Conservation (phyloP, 331 rosid genomes). For the Stylosanthes scabra region DNA sequence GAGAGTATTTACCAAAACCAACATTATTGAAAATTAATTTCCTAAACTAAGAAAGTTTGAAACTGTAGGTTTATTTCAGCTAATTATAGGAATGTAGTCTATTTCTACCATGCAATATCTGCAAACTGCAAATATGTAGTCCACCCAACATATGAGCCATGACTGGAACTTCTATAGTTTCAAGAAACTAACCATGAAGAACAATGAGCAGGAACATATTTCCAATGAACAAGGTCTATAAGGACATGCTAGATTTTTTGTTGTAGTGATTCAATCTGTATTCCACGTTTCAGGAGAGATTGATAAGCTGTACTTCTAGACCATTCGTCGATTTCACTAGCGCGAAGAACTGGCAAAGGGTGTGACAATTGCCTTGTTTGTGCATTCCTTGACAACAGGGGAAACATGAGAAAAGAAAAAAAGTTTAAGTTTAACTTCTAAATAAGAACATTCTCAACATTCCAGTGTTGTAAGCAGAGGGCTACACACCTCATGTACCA, state of each 20-base stretch:
- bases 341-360: constrained; percentile 92
- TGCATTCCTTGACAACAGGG: constrained; percentile 71
- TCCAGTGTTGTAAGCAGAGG: neutral
- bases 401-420: neutral
- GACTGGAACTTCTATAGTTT: neutral
- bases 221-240: constrained; percentile 30
- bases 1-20: constrained; percentile 5
- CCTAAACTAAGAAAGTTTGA: neutral
- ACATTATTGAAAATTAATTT: neutral
- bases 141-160: constrained; percentile 11
- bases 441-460: constrained; percentile 23
- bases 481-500: constrained; percentile 88
- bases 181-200: constrained; percentile 44
- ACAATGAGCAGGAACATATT: constrained; percentile 28
- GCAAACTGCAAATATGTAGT: neutral
- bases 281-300: constrained; percentile 69
- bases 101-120: constrained; percentile 15
- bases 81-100: neutral
- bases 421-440: constrained; percentile 32
- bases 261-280: constrained; percentile 38
- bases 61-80: constrained; percentile 3
- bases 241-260: constrained; percentile 41
- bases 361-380: constrained; percentile 96
- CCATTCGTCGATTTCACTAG: constrained; percentile 98
- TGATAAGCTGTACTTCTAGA: constrained; percentile 74